These are phyloP conservation scores for Haplosporangium sp. DNA, from an alignment of 371 early-diverging fungal genomes.

Conservation along the genomic window DNA sequence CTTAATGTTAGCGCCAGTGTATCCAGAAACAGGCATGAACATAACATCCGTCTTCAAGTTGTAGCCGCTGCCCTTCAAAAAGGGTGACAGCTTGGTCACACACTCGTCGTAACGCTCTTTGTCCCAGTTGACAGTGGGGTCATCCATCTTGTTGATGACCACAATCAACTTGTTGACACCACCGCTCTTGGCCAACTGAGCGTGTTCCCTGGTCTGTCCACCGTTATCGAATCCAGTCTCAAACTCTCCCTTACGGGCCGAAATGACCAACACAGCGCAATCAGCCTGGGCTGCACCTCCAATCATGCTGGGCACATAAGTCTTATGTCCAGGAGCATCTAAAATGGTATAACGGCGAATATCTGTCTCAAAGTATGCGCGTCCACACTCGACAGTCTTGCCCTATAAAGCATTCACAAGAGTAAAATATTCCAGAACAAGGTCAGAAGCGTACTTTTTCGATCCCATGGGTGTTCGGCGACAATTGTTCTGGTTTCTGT, in stretches of 20 bases:
- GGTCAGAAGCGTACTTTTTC: background rate
- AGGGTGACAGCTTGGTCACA: slow-evolving; percentile 84
- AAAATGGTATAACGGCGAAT: slow-evolving; percentile 95
- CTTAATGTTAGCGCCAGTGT: slow-evolving; percentile 96
- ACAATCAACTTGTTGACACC: slow-evolving; percentile 93
- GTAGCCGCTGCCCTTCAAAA: slow-evolving; percentile 92
- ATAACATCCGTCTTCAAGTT: slow-evolving; percentile 90
- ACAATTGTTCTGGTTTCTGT: background rate
- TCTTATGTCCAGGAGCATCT: slow-evolving; percentile 99
- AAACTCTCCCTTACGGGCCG: slow-evolving; percentile 99
- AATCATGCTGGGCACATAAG: slow-evolving; percentile 99
- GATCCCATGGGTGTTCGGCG: background rate
- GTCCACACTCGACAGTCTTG: slow-evolving; percentile 97
- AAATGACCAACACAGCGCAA: slow-evolving; percentile 97
- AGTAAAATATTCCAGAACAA: slow-evolving; percentile 4
- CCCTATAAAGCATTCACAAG: slow-evolving; percentile 64
- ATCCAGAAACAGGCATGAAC: slow-evolving; percentile 95
- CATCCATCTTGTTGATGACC: slow-evolving; percentile 99
- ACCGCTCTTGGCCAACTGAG: slow-evolving; percentile 96
- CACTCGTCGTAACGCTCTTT: slow-evolving; percentile 94
- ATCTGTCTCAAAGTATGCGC: slow-evolving; percentile 97
- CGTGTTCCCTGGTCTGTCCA: slow-evolving; percentile 99
- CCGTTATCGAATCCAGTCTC: slow-evolving; percentile 99
- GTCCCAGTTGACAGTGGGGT: slow-evolving; percentile 94
- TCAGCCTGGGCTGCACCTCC: slow-evolving; percentile 98